These are phyloP conservation scores for Sungouiella blattae DNA, from an alignment of 805 yeast genomes.

Conservation along the genomic window DNA sequence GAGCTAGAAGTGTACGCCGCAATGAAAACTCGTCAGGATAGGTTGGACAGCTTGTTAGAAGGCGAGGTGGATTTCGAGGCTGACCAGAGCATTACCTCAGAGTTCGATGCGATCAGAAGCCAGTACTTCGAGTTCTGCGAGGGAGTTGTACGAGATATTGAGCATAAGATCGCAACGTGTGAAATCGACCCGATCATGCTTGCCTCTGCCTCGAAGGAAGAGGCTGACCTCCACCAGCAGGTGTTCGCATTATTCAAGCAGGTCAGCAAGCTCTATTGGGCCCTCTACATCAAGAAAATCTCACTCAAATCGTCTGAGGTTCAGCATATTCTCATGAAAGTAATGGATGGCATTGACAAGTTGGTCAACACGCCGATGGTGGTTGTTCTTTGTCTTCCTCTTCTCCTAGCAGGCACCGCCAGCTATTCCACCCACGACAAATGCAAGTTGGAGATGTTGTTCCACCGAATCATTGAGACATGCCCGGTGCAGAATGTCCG, in stretches of 20 bases:
- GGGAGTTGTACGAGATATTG: constrained; percentile 5
- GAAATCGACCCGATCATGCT: constrained; percentile 15
- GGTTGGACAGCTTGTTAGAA: constrained; percentile 1
- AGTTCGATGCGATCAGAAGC: not conserved
- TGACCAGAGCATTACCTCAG: not conserved
- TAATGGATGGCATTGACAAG: constrained; percentile 23
- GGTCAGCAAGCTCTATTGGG: constrained; percentile 20
- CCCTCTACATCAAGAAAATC: constrained; percentile 21
- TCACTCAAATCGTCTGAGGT: constrained; percentile 26
- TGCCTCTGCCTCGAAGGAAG: constrained; percentile 6
- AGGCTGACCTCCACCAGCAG: constrained; percentile 29
- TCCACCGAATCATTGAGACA: constrained; percentile 7
- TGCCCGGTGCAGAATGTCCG: constrained; percentile 30
- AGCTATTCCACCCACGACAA: constrained; percentile 20
- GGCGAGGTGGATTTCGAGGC: not conserved
- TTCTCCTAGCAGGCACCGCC: constrained; percentile 26
- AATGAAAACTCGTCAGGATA: not conserved
- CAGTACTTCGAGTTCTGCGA: constrained; percentile 1
- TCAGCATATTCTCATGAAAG: constrained; percentile 23
- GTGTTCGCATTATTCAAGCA: constrained; percentile 32
- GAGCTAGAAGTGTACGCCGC: not conserved
- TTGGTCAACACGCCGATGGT: constrained; percentile 26
- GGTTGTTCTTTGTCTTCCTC: constrained; percentile 21
- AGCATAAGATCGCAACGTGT: constrained; percentile 16
- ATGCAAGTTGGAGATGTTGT: constrained; percentile 8